Evolutionary conservation across 2,329 filamentous ascomycete species (phyloP).

Genomic region (Metarhizium sp.): DNA sequence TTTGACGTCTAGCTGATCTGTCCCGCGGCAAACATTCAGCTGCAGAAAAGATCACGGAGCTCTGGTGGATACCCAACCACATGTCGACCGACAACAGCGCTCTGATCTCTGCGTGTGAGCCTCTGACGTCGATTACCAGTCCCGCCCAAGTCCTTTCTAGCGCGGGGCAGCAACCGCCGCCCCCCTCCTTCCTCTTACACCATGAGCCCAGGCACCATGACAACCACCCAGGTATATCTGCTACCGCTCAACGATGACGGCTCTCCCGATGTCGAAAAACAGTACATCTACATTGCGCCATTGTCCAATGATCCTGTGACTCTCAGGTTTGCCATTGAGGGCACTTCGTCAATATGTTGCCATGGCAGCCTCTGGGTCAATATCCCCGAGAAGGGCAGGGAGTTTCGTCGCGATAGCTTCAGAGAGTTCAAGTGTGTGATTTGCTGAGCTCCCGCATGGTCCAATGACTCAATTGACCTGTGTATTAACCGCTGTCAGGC

Average conservation of each 20-base stretch:
- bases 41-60: background rate
- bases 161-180: conserved; percentile 9
- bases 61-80: background rate
- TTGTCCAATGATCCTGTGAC: conserved; percentile 63
- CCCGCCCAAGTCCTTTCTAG: conserved; percentile 1
- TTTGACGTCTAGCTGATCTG: background rate
- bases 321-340: conserved; percentile 84
- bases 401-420: conserved; percentile 73
- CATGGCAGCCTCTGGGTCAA: conserved; percentile 96
- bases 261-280: conserved; percentile 77
- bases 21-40: background rate
- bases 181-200: conserved; percentile 21
- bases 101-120: too few relatives aligned
- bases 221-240: conserved; percentile 69
- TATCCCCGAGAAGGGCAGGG: conserved; percentile 66
- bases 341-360: conserved; percentile 89
- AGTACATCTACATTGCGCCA: conserved; percentile 86
- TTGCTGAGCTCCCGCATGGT: conserved; percentile 3
- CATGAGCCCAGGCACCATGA: conserved; percentile 54
- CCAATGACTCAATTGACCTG: background rate
- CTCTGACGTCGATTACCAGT: conserved; percentile 24
- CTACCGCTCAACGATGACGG: conserved; percentile 88
- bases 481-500: conserved; percentile 35
- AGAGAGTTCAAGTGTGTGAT: conserved; percentile 74
- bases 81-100: too few relatives aligned